Evolutionary conservation across 2,329 filamentous ascomycete genomes (phyloP).

Genomic region (Grosmannia penicillata): DNA sequence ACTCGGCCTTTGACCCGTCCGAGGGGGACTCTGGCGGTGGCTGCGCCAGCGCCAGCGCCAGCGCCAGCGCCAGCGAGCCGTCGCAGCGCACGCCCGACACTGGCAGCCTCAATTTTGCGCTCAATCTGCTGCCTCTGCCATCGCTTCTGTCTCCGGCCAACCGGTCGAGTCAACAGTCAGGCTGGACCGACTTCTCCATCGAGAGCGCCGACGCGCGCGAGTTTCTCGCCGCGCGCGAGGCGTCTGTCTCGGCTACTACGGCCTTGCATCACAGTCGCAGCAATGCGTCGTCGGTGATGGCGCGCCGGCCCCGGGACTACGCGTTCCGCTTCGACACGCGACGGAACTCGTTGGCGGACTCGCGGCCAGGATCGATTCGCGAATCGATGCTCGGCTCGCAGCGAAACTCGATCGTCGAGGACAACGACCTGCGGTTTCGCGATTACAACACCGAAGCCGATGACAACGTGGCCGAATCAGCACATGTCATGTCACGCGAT

Average conservation of each 20-base stretch:
- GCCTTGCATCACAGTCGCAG: not conserved
- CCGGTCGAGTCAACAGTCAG: constrained; percentile 37
- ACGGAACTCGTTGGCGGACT: constrained; percentile 9
- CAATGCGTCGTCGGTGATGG: not conserved
- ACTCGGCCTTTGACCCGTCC: constrained; percentile 17
- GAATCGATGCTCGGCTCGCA: too few species aligned
- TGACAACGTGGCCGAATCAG: too few species aligned
- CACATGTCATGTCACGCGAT: not conserved
- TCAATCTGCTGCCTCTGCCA: too few species aligned
- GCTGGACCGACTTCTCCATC: constrained; percentile 47
- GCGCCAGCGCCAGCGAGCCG: constrained; percentile 13
- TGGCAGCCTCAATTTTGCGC: constrained; percentile 28
- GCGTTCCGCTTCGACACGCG: not conserved
- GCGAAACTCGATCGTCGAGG: constrained; percentile 10
- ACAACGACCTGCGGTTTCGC: too few species aligned
- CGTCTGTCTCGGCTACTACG: not conserved
- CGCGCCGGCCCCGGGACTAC: not conserved
- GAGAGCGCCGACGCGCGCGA: constrained; percentile 32
- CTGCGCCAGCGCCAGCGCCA: too few species aligned
- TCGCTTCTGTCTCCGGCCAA: constrained; percentile 26
- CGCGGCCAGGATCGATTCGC: constrained; percentile 16
- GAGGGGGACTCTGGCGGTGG: constrained; percentile 17
- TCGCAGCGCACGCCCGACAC: constrained; percentile 21
- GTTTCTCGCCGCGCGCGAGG: constrained; percentile 4
- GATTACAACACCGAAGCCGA: too few species aligned